Conservation (phyloP, 495 filamentous ascomycete genomes). For the Neurospora discreta region DNA sequence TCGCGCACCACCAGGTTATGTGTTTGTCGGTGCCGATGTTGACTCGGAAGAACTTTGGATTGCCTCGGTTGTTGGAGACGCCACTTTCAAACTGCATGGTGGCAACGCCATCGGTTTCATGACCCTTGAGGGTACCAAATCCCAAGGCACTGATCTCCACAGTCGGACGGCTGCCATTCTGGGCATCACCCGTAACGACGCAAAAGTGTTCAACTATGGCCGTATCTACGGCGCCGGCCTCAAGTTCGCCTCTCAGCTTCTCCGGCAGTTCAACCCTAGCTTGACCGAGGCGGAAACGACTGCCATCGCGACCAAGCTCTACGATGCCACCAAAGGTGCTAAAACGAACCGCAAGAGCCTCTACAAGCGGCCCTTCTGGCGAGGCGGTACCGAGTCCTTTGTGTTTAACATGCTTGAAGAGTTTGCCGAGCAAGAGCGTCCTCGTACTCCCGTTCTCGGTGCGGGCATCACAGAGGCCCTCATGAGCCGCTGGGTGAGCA, state of each 20-base stretch:
- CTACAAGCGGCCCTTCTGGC: constrained; percentile 75
- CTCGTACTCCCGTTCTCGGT: constrained; percentile 85
- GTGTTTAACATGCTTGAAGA: constrained; percentile 98
- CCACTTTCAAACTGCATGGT: constrained; percentile 85
- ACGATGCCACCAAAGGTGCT: constrained; percentile 78
- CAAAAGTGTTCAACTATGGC: constrained; percentile 98
- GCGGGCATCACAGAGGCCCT: constrained; percentile 95
- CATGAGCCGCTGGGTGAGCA: constrained; percentile 75
- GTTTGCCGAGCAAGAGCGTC: constrained; percentile 87
- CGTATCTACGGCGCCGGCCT: constrained; percentile 94
- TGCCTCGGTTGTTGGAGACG: constrained; percentile 86
- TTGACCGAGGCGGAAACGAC: constrained; percentile 67
- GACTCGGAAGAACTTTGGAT: constrained; percentile 99
- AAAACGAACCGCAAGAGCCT: constrained; percentile 59
- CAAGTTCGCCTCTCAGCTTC: constrained; percentile 80
- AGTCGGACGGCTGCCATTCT: constrained; percentile 86
- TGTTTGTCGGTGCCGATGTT: constrained; percentile 93
- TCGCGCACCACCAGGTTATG: constrained; percentile 78
- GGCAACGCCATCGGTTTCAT: constrained; percentile 98
- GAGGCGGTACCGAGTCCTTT: constrained; percentile 90
- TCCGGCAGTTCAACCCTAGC: constrained; percentile 84
- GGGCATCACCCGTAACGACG: constrained; percentile 86
- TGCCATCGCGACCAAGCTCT: constrained; percentile 66
- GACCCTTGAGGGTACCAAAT: constrained; percentile 93
- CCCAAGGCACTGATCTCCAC: constrained; percentile 87